phyloP scores from a whole-genome alignment of 768 basidiomycete species.

The Kwoniella sp. region DNA sequence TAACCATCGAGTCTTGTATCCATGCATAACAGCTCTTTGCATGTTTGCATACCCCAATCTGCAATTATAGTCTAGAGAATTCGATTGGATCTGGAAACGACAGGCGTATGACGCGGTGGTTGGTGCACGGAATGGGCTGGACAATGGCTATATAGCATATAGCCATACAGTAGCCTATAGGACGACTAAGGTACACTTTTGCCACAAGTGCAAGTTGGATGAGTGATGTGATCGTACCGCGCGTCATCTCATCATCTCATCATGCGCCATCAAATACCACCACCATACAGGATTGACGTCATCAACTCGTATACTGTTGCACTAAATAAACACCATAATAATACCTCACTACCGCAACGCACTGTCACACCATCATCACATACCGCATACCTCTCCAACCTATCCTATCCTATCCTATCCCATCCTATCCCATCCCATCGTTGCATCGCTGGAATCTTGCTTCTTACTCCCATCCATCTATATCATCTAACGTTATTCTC shows the following conservation, averaged over 20 bases:
- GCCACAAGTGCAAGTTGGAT: neutral
- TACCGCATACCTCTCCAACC: neutral
- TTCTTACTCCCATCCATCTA: neutral
- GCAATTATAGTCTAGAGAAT: too few species aligned
- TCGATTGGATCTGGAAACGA: too few species aligned
- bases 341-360: too few species aligned
- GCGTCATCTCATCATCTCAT: neutral
- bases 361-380: neutral
- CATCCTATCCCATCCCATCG: too few species aligned
- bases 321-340: too few species aligned
- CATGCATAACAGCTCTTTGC: too few species aligned
- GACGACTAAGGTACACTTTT: neutral
- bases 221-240: neutral
- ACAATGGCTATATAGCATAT: too few species aligned
- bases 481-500: conserved; percentile 2
- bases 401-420: too few species aligned
- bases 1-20: too few species aligned
- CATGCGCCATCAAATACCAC: neutral
- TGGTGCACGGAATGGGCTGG: neutral
- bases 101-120: conserved; percentile 1
- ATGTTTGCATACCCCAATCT: too few species aligned
- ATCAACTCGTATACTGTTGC: too few species aligned
- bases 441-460: conserved; percentile 1
- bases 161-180: too few species aligned
- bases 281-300: neutral